Conservation (phyloP, 805 yeast genomes). For the Candida andamanensis region DNA sequence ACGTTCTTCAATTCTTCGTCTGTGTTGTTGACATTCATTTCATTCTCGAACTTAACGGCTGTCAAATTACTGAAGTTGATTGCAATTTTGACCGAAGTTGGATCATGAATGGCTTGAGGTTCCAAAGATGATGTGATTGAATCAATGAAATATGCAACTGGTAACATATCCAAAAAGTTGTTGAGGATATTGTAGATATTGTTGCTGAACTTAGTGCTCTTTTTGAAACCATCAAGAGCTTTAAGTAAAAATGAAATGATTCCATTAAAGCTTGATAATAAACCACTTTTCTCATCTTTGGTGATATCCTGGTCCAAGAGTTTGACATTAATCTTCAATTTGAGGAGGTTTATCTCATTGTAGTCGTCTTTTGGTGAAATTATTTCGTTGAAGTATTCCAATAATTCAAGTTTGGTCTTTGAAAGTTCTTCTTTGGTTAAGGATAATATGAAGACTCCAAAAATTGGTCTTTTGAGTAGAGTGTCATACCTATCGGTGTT, state of each 20-base stretch:
- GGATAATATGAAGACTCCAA: constrained; percentile 56
- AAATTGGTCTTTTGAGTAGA: constrained; percentile 51
- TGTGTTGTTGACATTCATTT: constrained; percentile 42
- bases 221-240: constrained; percentile 28
- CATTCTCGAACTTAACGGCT: constrained; percentile 64
- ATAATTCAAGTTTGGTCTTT: constrained; percentile 44
- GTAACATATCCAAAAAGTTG: constrained; percentile 63
- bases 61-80: constrained; percentile 60
- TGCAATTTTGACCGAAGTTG: constrained; percentile 47
- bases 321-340: constrained; percentile 48
- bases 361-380: constrained; percentile 13
- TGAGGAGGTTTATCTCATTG: constrained; percentile 28
- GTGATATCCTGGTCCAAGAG: constrained; percentile 40
- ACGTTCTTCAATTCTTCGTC: constrained; percentile 43
- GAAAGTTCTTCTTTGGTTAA: constrained; percentile 45
- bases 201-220: constrained; percentile 3
- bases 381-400: constrained; percentile 53
- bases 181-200: constrained; percentile 43
- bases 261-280: constrained; percentile 32
- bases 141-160: constrained; percentile 65
- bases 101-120: constrained; percentile 21
- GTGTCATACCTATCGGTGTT: constrained; percentile 30
- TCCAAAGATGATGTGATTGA: constrained; percentile 46
- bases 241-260: constrained; percentile 31
- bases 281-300: constrained; percentile 19